These are phyloP conservation scores for Erythrophleum ivorense DNA, from an alignment of 331 rosid species.

Conservation along the genomic window DNA sequence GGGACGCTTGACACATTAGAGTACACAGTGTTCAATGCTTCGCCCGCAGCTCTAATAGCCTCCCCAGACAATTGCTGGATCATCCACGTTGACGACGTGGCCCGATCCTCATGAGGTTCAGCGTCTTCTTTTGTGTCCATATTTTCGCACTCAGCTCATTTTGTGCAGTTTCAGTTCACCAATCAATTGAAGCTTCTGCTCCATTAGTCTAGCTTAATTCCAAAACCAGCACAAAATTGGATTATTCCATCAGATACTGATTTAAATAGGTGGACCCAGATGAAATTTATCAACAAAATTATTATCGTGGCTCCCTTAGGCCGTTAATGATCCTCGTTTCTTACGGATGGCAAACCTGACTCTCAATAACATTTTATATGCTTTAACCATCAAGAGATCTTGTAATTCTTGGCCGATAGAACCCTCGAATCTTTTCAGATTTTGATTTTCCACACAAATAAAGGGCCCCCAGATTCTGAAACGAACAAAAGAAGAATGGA, in stretches of 20 bases:
- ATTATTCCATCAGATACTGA: conserved; percentile 17
- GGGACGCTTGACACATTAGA: conserved; percentile 46
- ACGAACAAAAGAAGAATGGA: conserved; percentile 30
- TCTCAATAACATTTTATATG: conserved; percentile 34
- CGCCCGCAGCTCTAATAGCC: conserved; percentile 73
- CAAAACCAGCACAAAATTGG: conserved; percentile 37
- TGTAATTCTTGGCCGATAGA: conserved; percentile 31
- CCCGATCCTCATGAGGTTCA: conserved; percentile 45
- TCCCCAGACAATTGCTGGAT: conserved; percentile 73
- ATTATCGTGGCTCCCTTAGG: conserved; percentile 24
- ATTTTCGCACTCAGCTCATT: conserved; percentile 54
- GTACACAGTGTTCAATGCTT: conserved; percentile 57
- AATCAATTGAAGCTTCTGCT: conserved; percentile 38
- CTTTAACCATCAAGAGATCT: conserved; percentile 41
- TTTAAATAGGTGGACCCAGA: conserved; percentile 42
- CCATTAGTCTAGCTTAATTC: conserved; percentile 27
- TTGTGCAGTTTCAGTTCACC: conserved; percentile 41
- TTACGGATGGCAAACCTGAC: conserved; percentile 26
- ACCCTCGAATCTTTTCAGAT: conserved; percentile 28
- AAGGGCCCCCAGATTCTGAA: conserved; percentile 33
- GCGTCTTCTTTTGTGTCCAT: conserved; percentile 67
- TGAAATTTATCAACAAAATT: conserved; percentile 26
- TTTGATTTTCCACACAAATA: conserved; percentile 32
- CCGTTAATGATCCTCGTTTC: conserved; percentile 41
- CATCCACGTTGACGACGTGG: conserved; percentile 52